Evolutionary conservation across 73 alveolate species (phyloP).

Genomic region (Paramecium bursaria): DNA sequence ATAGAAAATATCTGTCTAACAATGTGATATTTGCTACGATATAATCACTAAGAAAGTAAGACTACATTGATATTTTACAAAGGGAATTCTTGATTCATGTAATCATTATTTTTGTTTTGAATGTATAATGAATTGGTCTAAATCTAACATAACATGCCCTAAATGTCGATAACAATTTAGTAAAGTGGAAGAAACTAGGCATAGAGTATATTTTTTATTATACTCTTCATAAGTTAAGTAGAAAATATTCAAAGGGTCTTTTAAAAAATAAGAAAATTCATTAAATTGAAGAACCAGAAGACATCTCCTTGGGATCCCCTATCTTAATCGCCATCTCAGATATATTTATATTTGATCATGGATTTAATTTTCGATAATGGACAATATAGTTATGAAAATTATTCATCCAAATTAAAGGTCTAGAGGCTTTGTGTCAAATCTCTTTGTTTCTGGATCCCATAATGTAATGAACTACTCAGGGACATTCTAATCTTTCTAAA

Average conservation of each 20-base stretch:
- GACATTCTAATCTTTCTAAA: conserved; percentile 38
- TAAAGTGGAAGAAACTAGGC: background rate
- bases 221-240: background rate
- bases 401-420: conserved; percentile 38
- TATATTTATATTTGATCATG: no score
- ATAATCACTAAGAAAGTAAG: background rate
- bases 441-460: background rate
- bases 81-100: background rate
- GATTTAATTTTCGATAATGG: no score
- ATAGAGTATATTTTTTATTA: background rate
- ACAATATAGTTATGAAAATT: no score
- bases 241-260: background rate
- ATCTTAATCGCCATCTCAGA: background rate
- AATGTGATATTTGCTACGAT: background rate
- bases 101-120: background rate
- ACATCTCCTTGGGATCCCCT: background rate
- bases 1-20: background rate
- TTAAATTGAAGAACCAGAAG: background rate
- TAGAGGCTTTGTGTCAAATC: conserved; percentile 39
- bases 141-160: background rate
- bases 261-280: background rate
- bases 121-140: background rate
- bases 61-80: background rate
- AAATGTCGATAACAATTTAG: background rate
- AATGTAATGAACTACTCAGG: conserved; percentile 26